Base-by-base conservation (phyloP, 805 yeast genomes). In the Lipomyces sp. region DNA sequence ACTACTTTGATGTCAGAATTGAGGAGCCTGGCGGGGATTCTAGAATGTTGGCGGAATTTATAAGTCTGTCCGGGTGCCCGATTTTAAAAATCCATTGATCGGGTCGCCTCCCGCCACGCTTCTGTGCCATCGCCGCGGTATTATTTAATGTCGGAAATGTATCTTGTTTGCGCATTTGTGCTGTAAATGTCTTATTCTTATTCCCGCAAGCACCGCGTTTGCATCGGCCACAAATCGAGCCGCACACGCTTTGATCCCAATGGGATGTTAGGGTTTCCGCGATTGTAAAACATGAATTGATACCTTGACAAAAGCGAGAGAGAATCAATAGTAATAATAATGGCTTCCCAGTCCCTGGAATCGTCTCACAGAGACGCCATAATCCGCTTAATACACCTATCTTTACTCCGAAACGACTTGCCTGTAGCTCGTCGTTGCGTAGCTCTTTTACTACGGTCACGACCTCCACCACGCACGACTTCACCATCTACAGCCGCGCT, bases 391-490 rank as follows among this genome's bases (percentile, higher is more conserved):
- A 56, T 66, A 32, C 53, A 61, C 32, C 56, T 64, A 13, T 54
- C 66, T 3, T 24, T 66, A 6, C 60, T 66, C 4, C 68, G 70
- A 45, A 24, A 57, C 18, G 70, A 66, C 53, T 35, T 34, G 8
- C 54, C 30, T 18, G 35, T 48, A 3, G 61, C 59, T 15, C 55
- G 57, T 6, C 69, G 64, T 29, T 56, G 60, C 15, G 37, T 63
- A 32, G 63, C 69, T 50, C 64, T 65, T 24, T 61, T 65, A 4
- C 60, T 64, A n/a, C 64, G 70, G 18, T 24, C 64, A 10, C 59
- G 32, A 3, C 51, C 64, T 30, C 60, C 32, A 15, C 60, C 37
- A 13, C 50, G 33, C 11, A 13, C 60, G 60, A 51, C 51, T 30
- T 13, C 42, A n/a, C 59, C 53, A 5, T 34, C 59, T 39, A 60